These are phyloP conservation scores for Reutealis trisperma DNA, from an alignment of 345 rosid genomes.

Conservation along the genomic window DNA sequence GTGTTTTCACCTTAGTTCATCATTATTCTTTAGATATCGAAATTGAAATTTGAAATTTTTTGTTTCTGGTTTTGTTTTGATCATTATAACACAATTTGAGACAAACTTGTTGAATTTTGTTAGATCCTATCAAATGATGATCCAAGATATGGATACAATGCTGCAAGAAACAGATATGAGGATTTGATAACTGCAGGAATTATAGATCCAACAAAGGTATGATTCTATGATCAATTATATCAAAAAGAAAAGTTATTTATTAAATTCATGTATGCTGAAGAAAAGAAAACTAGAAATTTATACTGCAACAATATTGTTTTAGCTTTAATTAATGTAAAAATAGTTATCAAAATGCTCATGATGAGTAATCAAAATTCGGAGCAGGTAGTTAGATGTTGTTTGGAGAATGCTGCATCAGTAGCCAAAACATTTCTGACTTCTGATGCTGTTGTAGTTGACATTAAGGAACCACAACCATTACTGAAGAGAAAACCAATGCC, in stretches of 20 bases:
- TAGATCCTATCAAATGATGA: slow-evolving; percentile 63
- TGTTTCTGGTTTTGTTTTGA: not conserved
- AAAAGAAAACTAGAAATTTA: too few relatives aligned
- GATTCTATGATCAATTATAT: too few relatives aligned
- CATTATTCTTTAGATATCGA: slow-evolving; percentile 3
- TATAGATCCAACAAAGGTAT: slow-evolving; percentile 91
- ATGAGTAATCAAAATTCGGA: slow-evolving; percentile 8
- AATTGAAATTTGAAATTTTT: not conserved
- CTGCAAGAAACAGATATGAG: slow-evolving; percentile 72
- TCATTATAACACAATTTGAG: slow-evolving; percentile 2
- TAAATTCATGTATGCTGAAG: not conserved
- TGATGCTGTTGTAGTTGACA: slow-evolving; percentile 78
- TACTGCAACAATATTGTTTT: not conserved
- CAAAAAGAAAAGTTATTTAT: too few relatives aligned
- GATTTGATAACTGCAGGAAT: slow-evolving; percentile 79
- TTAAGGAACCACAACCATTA: slow-evolving; percentile 50
- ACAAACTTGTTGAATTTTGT: slow-evolving; percentile 15
- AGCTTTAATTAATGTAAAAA: not conserved
- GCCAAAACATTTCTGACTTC: slow-evolving; percentile 79
- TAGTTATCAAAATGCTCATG: not conserved
- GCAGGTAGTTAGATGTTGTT: slow-evolving; percentile 90
- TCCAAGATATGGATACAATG: slow-evolving; percentile 74
- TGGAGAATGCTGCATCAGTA: slow-evolving; percentile 91
- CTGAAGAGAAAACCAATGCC: slow-evolving; percentile 50
- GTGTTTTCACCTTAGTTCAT: slow-evolving; percentile 32